Conservation (phyloP, 2,329 filamentous ascomycete species). For the Claviceps capensis region DNA sequence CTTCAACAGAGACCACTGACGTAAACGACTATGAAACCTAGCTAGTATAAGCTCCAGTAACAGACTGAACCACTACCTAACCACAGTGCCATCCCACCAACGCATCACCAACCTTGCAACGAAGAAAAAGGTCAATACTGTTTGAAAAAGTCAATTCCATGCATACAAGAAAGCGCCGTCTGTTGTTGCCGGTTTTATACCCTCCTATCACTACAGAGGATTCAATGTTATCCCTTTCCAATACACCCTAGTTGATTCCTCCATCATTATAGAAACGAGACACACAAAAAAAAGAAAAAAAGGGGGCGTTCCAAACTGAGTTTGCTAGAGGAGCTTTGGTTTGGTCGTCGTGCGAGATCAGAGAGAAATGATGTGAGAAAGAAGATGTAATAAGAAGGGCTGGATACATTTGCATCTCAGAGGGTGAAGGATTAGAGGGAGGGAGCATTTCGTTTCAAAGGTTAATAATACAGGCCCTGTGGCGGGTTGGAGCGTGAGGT, state of each 20-base stretch:
- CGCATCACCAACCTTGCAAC: neutral
- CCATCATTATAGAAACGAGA: neutral
- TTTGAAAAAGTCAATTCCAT: no score
- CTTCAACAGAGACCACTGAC: no score
- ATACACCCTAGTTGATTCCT: neutral
- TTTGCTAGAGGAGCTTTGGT: neutral
- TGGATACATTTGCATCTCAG: no score
- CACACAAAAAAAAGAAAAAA: neutral
- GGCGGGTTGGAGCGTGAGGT: neutral
- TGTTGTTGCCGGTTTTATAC: slow-evolving; percentile 1
- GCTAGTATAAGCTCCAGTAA: no score
- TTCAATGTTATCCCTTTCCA: neutral
- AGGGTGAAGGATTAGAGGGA: no score
- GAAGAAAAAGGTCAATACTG: no score
- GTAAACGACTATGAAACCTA: no score
- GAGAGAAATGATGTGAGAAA: no score
- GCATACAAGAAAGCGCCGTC: slow-evolving; percentile 1
- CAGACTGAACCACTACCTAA: no score
- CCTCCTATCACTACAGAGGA: neutral
- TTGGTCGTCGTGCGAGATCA: no score
- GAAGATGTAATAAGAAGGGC: no score
- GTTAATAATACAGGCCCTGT: neutral
- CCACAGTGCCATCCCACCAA: neutral
- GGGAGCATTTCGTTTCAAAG: no score
- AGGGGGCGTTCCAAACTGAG: neutral